Percentiles rank a stretch among this genome's conserved stretches.
These are phyloP conservation scores for Massarina eburnea DNA, from an alignment of 2,329 filamentous ascomycete species.

Conservation along the genomic window DNA sequence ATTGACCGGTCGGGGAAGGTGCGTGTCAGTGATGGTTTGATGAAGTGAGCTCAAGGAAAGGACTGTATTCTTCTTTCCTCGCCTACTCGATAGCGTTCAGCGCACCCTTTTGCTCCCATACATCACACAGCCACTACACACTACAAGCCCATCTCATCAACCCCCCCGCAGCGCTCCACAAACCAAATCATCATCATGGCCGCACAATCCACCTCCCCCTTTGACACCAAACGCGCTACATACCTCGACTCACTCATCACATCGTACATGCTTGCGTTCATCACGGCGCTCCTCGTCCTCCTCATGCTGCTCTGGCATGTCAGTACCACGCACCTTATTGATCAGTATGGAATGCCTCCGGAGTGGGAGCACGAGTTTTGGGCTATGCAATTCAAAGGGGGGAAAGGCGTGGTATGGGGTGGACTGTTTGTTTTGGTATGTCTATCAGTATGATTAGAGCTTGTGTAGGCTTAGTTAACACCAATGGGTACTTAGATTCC, in stretches of 20 bases:
- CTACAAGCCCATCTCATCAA: too few relatives aligned
- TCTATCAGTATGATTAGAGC: not conserved
- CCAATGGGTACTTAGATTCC: slow-evolving; percentile 7
- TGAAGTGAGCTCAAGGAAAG: too few relatives aligned
- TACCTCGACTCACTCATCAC: slow-evolving; percentile 8
- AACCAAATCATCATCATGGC: too few relatives aligned
- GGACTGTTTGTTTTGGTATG: slow-evolving; percentile 8
- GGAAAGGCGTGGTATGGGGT: slow-evolving; percentile 14
- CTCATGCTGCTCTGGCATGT: slow-evolving; percentile 26
- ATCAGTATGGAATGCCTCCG: slow-evolving; percentile 20
- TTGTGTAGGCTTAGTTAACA: not conserved
- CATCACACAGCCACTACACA: too few relatives aligned
- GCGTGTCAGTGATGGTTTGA: too few relatives aligned
- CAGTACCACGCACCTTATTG: slow-evolving; percentile 14
- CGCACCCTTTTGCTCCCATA: too few relatives aligned
- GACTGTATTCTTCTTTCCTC: too few relatives aligned
- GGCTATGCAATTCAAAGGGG: slow-evolving; percentile 6
- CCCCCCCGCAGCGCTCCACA: too few relatives aligned
- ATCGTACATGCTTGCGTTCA: slow-evolving; percentile 10
- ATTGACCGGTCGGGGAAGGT: too few relatives aligned
- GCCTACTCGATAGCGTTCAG: too few relatives aligned
- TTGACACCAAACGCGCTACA: not conserved
- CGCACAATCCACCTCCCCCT: too few relatives aligned
- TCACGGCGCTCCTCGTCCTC: slow-evolving; percentile 16
- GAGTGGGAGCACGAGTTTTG: slow-evolving; percentile 13